Conservation (phyloP, 768 basidiomycete genomes). For the Boletus fagicola region DNA sequence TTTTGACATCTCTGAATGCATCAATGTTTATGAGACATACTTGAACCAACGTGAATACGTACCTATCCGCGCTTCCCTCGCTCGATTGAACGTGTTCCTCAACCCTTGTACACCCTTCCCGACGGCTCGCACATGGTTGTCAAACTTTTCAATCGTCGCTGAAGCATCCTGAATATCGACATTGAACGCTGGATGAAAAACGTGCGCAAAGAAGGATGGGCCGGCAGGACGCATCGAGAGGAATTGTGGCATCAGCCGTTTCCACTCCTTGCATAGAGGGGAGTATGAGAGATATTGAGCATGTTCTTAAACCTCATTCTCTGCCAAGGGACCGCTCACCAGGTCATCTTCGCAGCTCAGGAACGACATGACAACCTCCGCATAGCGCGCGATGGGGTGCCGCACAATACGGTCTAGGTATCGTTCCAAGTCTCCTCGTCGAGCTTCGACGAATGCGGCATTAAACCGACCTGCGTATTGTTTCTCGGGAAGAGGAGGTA, state of each 20-base stretch:
- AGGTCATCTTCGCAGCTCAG: slow-evolving; percentile 71
- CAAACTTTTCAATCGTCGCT: slow-evolving; percentile 59
- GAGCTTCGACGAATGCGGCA: slow-evolving; percentile 77
- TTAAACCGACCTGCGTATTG: slow-evolving; percentile 81
- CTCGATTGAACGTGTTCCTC: slow-evolving; percentile 57
- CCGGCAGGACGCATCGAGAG: slow-evolving; percentile 65
- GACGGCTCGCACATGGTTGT: slow-evolving; percentile 60
- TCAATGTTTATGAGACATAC: not conserved
- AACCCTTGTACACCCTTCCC: slow-evolving; percentile 68
- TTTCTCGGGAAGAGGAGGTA: slow-evolving; percentile 84
- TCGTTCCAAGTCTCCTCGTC: slow-evolving; percentile 76
- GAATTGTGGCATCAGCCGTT: slow-evolving; percentile 56
- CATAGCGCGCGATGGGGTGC: slow-evolving; percentile 75
- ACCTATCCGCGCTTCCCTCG: slow-evolving; percentile 71
- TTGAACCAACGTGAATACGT: slow-evolving; percentile 15
- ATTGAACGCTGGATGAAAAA: slow-evolving; percentile 85
- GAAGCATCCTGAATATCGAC: slow-evolving; percentile 70
- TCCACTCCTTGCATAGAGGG: slow-evolving; percentile 60
- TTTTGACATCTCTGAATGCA: slow-evolving; percentile 68
- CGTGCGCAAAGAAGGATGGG: slow-evolving; percentile 70
- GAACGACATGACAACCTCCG: slow-evolving; percentile 79
- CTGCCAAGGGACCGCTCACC: slow-evolving; percentile 44
- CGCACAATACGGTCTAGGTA: slow-evolving; percentile 69
- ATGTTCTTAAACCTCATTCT: not conserved
- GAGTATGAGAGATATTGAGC: slow-evolving; percentile 1